These are phyloP conservation scores for Centaurea solstitialis DNA, from an alignment of 129 eudicot species.

Conservation along the genomic window DNA sequence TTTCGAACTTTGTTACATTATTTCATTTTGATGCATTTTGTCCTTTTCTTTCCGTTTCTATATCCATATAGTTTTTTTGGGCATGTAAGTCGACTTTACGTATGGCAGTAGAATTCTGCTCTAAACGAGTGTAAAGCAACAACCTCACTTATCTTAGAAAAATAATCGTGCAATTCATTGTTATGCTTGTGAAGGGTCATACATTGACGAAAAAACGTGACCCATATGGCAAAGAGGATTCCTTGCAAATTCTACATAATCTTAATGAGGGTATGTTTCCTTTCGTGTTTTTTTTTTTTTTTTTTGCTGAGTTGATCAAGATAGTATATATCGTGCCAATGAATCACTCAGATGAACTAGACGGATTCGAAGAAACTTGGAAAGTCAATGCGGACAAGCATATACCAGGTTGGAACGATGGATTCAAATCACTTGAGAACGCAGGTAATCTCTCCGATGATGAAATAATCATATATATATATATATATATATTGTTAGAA, in stretches of 20 bases:
- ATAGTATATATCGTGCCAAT: background rate
- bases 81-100: background rate
- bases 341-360: slow-evolving; percentile 49
- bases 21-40: background rate
- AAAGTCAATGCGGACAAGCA: slow-evolving; percentile 53
- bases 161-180: background rate
- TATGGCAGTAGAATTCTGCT: background rate
- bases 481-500: too few species aligned
- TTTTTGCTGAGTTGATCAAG: background rate
- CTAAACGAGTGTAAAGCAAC: background rate
- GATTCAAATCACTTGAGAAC: slow-evolving; percentile 57
- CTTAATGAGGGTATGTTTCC: slow-evolving; percentile 55
- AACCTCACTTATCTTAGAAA: background rate
- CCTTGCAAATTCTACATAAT: slow-evolving; percentile 65
- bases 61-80: background rate
- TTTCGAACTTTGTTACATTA: background rate
- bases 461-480: background rate
- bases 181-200: slow-evolving; percentile 57
- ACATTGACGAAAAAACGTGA: slow-evolving; percentile 48
- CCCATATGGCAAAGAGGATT: slow-evolving; percentile 51
- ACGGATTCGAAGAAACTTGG: slow-evolving; percentile 59
- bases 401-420: slow-evolving; percentile 58
- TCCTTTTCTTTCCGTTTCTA: background rate
- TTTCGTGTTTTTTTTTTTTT: background rate
- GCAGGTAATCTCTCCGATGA: slow-evolving; percentile 32